Conservation (phyloP, 345 rosid genomes). For the Citrus medica region DNA sequence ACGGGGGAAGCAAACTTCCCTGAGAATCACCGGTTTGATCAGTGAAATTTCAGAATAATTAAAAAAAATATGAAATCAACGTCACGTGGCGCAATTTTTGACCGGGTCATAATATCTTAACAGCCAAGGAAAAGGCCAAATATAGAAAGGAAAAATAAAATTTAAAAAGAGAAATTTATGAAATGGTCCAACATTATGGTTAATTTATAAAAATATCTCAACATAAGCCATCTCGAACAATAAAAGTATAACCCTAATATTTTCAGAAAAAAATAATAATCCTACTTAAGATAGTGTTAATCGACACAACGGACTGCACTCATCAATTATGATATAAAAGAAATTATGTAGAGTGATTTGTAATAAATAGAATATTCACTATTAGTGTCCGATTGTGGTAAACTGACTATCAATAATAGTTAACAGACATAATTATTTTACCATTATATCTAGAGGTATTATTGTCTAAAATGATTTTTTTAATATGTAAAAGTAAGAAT, state of each 20-base stretch:
- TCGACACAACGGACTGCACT: not conserved
- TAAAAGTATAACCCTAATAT: no score
- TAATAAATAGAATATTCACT: no score
- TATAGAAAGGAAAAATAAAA: not conserved
- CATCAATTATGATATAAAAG: no score
- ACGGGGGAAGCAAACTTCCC: not conserved
- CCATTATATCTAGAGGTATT: no score
- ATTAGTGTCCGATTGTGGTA: no score
- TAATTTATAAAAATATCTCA: not conserved
- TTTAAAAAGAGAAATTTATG: not conserved
- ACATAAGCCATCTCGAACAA: not conserved
- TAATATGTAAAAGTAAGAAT: no score
- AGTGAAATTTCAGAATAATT: not conserved
- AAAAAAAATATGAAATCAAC: not conserved
- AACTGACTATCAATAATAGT: no score
- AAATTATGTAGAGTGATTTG: no score
- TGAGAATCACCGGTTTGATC: not conserved
- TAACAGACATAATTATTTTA: no score
- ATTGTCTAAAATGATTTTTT: no score
- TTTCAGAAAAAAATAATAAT: no score
- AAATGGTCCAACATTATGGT: not conserved
- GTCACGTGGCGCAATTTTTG: conserved; percentile 9
- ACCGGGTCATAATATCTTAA: conserved; percentile 21
- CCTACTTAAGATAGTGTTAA: no score
- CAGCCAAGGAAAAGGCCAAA: conserved; percentile 10